These are phyloP conservation scores for Monilinia aucupariae DNA, from an alignment of 2,329 filamentous ascomycete genomes.

Conservation along the genomic window DNA sequence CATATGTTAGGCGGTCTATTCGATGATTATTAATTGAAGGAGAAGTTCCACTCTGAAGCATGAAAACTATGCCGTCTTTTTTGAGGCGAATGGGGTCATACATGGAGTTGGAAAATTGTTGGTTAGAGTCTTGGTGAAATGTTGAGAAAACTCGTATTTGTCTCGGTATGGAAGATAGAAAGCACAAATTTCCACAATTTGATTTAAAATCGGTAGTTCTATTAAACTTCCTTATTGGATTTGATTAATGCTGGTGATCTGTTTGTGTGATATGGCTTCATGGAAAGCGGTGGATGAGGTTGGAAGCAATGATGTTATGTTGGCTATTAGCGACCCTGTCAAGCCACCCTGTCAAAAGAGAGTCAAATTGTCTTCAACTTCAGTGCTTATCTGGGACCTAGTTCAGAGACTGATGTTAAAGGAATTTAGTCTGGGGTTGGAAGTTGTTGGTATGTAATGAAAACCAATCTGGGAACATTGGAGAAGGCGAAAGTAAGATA, in stretches of 20 bases:
- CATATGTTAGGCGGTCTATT: neutral
- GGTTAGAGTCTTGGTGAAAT: neutral
- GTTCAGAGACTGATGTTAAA: neutral
- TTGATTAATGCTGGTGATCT: neutral
- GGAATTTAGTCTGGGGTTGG: neutral
- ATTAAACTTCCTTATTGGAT: neutral
- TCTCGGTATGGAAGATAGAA: conserved; percentile 1
- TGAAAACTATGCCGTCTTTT: neutral
- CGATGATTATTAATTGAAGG: neutral
- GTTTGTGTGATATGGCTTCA: neutral
- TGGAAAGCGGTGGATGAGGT: neutral
- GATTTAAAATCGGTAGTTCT: neutral
- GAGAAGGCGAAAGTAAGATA: neutral
- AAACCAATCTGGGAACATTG: neutral
- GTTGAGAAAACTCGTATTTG: neutral
- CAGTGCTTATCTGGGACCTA: neutral
- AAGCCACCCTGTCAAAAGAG: neutral
- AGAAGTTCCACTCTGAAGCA: neutral
- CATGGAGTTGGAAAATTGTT: conserved; percentile 1
- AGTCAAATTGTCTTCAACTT: neutral
- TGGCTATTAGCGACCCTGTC: neutral
- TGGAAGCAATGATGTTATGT: neutral
- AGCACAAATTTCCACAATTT: neutral
- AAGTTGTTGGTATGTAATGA: neutral
- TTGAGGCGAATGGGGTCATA: neutral